Base-by-base conservation (phyloP, 768 basidiomycete species). In the Roridomyces roridus region DNA sequence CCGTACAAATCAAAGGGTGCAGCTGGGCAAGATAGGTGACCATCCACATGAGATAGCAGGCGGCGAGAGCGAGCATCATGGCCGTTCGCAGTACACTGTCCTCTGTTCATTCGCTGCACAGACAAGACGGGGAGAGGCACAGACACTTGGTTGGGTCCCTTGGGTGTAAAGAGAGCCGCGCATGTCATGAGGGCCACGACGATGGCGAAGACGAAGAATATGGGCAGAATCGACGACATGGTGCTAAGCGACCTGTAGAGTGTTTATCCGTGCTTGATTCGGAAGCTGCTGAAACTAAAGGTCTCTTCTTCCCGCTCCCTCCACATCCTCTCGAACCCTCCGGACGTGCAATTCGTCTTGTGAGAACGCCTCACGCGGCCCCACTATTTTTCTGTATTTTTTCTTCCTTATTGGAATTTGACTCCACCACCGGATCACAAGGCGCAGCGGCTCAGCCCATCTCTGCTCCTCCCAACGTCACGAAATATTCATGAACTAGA, bases 41-140 rank as follows among this genome's bases (percentile, higher is more conserved):
- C 77, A 89, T 89, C 96, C 96, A 98, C 87, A 98, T 88, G 65
- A 98, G 84, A 77, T 95, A 98, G 74, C 92, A 96, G 51, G 84
- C 89, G 4, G 85, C 77, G 17, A 98, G 73, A 3, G 91, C 83
- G 59, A 98, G 83, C 76, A 93, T 79, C 44, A 94, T 68, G 59
- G 82, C 83, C 2, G 94, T 90, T 63, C 96, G 89, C 61, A 95
- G 83, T 47, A 95, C 83, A 55, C 96, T 98, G 72, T 37, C 6
- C 44, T 26, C 24, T 57, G 40, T 46, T 50, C 11, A 51, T 39
- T 36, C 31, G 31, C 7, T 8, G 45, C 5, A 3, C 34, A 37
- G 11, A 24, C 20, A 48, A 36, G 51, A 15, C 26, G 12, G 37
- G 35, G 21, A 49, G 17, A 25, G 18, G 14, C 31, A 6, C 91